Evolutionary conservation across 2,329 filamentous ascomycete genomes (phyloP), one percentile per base, ranked within the genome.

Genomic region (Aspergillus sp.): DNA sequence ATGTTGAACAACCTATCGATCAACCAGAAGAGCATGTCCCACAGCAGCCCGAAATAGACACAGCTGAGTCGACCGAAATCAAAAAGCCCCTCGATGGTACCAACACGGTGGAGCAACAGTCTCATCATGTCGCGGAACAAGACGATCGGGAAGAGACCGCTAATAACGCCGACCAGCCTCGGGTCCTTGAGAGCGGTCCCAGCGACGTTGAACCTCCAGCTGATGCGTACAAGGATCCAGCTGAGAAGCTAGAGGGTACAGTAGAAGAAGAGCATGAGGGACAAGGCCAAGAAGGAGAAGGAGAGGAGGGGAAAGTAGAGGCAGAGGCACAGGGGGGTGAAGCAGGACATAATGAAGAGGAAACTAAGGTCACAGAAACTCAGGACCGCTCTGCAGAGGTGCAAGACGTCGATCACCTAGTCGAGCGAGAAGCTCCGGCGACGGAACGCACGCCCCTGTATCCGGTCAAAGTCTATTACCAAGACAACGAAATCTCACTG

Each of bases 381-480:
- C 38, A 55, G n/a, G 19, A 7, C 7, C n/a, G 25, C 1, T 23
- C 39, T 7, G 5, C 53, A 15, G 12, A 30, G 23, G 25, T 15
- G 17, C 38, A 55, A 9, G 28, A 8, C 23, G 39, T 32, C 30
- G 39, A 45, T 3, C 41, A 47, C 15, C 25, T 4, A 25, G 8
- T n/a, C 32, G 57, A 68, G 13, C 52, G 60, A 23, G 55, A 55
- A 4, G 21, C 38, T 9, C 53, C 59, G 21, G 47, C 38, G 13
- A 39, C 49, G 7, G 63, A 60, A 25, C 60, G 65, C 32, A 43
- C 55, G n/a, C 62, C 66, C 36, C 57, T 79, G 13, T 74, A 84
- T 70, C 79, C 82, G 50, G 79, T 87, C 17, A 80, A 80, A 43
- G 79, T 88, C 17, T 69, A 80, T n/a, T 88, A 87, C 67, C 79